Evolutionary conservation across 495 filamentous ascomycete genomes (phyloP).

Genomic region (Penicillium coffeae): DNA sequence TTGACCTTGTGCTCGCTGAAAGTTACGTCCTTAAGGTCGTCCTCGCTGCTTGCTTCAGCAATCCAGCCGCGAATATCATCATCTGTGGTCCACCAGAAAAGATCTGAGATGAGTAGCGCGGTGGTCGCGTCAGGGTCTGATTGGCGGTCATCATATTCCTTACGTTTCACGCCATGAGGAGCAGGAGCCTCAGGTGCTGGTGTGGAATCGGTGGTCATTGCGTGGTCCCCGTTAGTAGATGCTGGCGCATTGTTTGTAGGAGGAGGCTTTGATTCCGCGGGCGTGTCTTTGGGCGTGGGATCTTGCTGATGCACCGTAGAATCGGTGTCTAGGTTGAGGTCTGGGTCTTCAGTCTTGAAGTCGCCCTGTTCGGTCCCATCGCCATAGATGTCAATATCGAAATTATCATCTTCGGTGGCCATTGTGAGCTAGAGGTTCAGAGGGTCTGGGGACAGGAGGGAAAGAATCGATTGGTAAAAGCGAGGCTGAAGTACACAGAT

Average conservation of each 20-base stretch:
- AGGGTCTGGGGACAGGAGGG: slow-evolving; percentile 6
- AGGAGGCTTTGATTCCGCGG: neutral
- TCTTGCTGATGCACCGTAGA: slow-evolving; percentile 19
- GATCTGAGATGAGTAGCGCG: slow-evolving; percentile 78
- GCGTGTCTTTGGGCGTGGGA: neutral
- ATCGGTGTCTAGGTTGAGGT: slow-evolving; percentile 40
- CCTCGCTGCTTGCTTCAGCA: slow-evolving; percentile 67
- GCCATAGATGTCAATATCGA: slow-evolving; percentile 98
- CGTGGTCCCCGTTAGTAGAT: slow-evolving; percentile 19
- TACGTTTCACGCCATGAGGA: slow-evolving; percentile 73
- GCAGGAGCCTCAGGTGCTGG: slow-evolving; percentile 16
- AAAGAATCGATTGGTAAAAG: slow-evolving; percentile 26
- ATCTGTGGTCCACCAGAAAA: slow-evolving; percentile 96
- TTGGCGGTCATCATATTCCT: slow-evolving; percentile 69
- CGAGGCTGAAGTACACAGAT: slow-evolving; percentile 33
- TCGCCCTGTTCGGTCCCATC: slow-evolving; percentile 59
- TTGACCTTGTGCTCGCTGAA: slow-evolving; percentile 99
- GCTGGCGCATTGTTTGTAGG: no score
- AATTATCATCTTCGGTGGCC: slow-evolving; percentile 83
- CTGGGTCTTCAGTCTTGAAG: slow-evolving; percentile 50
- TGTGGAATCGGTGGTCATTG: slow-evolving; percentile 13
- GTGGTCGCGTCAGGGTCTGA: slow-evolving; percentile 78
- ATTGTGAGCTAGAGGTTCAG: slow-evolving; percentile 47
- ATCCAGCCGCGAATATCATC: slow-evolving; percentile 92
- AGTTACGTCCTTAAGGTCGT: slow-evolving; percentile 85